Percentiles rank a stretch among this genome's conserved stretches.
Conservation (phyloP, 2,329 filamentous ascomycete species). For the Chalara sp. region DNA sequence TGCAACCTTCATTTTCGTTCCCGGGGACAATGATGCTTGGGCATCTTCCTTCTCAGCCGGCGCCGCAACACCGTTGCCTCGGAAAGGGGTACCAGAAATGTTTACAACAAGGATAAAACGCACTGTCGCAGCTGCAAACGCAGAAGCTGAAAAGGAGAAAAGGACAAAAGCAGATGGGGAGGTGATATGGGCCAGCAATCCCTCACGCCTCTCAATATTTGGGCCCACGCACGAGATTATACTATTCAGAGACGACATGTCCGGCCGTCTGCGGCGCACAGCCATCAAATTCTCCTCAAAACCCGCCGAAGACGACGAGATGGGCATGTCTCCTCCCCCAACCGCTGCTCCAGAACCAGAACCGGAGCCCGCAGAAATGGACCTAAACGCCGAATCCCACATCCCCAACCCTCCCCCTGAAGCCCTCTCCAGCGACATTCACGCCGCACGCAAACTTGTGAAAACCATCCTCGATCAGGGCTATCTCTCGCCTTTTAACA, state of each 20-base stretch:
- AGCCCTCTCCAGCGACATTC: constrained; percentile 27
- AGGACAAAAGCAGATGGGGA: constrained; percentile 55
- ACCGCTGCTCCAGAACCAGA: constrained; percentile 4
- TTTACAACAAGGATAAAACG: constrained; percentile 85
- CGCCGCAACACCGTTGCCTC: constrained; percentile 61
- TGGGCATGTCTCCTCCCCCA: constrained; percentile 13
- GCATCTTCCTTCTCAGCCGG: constrained; percentile 76
- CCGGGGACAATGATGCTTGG: constrained; percentile 98
- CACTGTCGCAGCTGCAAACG: constrained; percentile 71
- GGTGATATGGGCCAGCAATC: constrained; percentile 85
- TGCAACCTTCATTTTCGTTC: constrained; percentile 85
- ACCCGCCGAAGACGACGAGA: constrained; percentile 28
- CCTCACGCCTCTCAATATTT: constrained; percentile 74
- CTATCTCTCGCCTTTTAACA: constrained; percentile 78
- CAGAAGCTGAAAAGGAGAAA: constrained; percentile 50
- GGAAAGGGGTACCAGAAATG: constrained; percentile 71
- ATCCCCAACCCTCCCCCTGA: constrained; percentile 7
- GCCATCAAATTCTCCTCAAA: constrained; percentile 61
- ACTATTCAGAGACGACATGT: constrained; percentile 81
- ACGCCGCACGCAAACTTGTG: constrained; percentile 68
- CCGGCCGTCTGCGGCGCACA: constrained; percentile 68
- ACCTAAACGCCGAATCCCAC: constrained; percentile 32
- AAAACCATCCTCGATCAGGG: constrained; percentile 91
- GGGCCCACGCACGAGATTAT: constrained; percentile 84
- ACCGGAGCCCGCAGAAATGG: constrained; percentile 30